Evolutionary conservation across 2,329 filamentous ascomycete species (phyloP), one percentile per base, ranked within the genome.

Genomic region (Coleophoma crateriformis): DNA sequence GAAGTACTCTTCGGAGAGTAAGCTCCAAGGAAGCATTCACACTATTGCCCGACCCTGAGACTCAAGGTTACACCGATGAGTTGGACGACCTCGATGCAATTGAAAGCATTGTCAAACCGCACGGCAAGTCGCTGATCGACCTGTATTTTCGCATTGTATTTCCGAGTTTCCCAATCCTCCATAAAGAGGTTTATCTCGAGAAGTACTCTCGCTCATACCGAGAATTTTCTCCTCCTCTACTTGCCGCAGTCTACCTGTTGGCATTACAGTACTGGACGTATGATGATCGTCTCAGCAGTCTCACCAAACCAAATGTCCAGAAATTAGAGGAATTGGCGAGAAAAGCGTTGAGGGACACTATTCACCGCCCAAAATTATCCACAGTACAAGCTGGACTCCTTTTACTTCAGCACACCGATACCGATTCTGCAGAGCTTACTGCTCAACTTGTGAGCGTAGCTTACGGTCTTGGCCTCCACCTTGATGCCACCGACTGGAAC

Each of bases 21-120:
- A 87, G 84, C 68, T 82, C 85, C 45, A 69, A 79, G 67, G 86
- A 89, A 64, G 90, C 85, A 47, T 92, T 92, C 70, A 76, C 90
- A 63, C 82, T 90, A 70, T 72, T 90, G 49, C 84, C 86, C 47
- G 88, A 91, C 69, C 75, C 78, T 56, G 79, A 79, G 62, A 88
- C 87, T 6, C 80, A 83, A 49, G 83, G 85, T 32, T 80, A 85
- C 63, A 47, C 51, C 4, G 59, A 60, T 35, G 59, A 61, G 42
- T 53, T 61, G 11, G 57, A 59, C 17, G 60, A 62, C 45, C 47
- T 61, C n/a, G 65, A 68, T 53, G 50, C 56, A n/a, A 61, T 63
- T 50, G 60, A 63, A 49, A 54, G 53, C 4, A 56, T 59, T 42
- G 48, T 63, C 42, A 52, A 47, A 39, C 60, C 60, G n/a, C 60